Percentiles rank a stretch among this genome's conserved stretches.
These are phyloP conservation scores for Tetrapisispora taiwanensis DNA, from an alignment of 805 yeast species.

Conservation along the genomic window DNA sequence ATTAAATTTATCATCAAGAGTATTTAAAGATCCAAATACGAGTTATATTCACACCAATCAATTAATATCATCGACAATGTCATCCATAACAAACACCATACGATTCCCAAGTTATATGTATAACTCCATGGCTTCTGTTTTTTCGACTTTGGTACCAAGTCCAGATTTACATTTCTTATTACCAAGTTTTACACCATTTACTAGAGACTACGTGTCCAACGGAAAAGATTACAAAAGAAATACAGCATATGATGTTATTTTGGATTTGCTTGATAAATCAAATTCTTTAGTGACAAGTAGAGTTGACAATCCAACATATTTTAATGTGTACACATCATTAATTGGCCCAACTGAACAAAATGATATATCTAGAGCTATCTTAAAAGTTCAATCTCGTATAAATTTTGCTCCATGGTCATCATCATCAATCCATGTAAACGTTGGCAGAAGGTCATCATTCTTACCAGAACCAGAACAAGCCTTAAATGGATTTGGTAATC, in stretches of 20 bases:
- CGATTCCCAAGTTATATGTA: constrained; percentile 89
- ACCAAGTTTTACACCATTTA: constrained; percentile 71
- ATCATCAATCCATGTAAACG: constrained; percentile 65
- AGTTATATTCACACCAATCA: constrained; percentile 76
- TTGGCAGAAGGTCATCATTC: constrained; percentile 64
- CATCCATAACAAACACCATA: constrained; percentile 76
- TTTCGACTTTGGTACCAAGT: constrained; percentile 75
- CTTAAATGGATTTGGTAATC: constrained; percentile 11
- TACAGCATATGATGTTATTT: constrained; percentile 74
- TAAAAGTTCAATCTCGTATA: constrained; percentile 55
- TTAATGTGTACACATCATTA: constrained; percentile 60
- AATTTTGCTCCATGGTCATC: constrained; percentile 83
- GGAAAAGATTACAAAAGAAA: constrained; percentile 54
- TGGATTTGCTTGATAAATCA: constrained; percentile 72
- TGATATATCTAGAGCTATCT: constrained; percentile 60
- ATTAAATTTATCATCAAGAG: constrained; percentile 55
- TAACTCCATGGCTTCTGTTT: constrained; percentile 70
- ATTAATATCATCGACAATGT: constrained; percentile 73
- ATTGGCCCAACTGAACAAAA: constrained; percentile 54
- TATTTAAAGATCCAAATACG: constrained; percentile 43
- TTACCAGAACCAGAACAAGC: constrained; percentile 5
- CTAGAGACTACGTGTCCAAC: constrained; percentile 52
- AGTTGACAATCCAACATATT: constrained; percentile 39
- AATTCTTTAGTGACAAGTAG: constrained; percentile 56
- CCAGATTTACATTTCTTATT: constrained; percentile 70